Conservation (phyloP, 805 yeast genomes). For the Candida adriatica region DNA sequence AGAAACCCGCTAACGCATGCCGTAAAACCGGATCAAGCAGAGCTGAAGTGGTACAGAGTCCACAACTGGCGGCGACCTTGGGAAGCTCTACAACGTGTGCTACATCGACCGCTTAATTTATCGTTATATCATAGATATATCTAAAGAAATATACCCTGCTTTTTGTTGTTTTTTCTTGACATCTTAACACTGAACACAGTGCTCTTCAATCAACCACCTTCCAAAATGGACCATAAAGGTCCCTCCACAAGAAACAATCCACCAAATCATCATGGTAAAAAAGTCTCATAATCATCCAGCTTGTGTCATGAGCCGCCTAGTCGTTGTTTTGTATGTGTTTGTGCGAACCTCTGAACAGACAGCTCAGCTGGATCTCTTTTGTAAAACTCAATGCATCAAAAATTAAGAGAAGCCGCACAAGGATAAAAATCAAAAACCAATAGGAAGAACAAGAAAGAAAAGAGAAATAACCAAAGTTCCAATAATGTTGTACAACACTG, state of each 20-base stretch:
- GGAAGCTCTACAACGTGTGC: too few species aligned
- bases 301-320: too few species aligned
- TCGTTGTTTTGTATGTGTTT: too few species aligned
- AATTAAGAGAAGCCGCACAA: conserved; percentile 8
- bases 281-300: background rate
- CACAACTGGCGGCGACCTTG: too few species aligned
- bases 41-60: too few species aligned
- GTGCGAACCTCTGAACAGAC: too few species aligned
- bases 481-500: conserved; percentile 7
- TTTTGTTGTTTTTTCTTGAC: conserved; percentile 6
- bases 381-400: conserved; percentile 10
- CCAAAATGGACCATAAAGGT: too few species aligned
- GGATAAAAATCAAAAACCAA: conserved; percentile 5
- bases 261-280: conserved; percentile 3
- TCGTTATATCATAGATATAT: conserved; percentile 17
- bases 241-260: conserved; percentile 1
- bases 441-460: conserved; percentile 2
- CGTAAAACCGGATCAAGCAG: too few species aligned
- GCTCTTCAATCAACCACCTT: too few species aligned
- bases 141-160: conserved; percentile 7
- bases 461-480: conserved; percentile 5
- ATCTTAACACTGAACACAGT: too few species aligned
- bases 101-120: too few species aligned
- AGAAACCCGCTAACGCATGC: too few species aligned
- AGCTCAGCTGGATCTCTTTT: background rate